Base-by-base conservation (phyloP, 179 eudicot species). In the Amaranthus tricolor region DNA sequence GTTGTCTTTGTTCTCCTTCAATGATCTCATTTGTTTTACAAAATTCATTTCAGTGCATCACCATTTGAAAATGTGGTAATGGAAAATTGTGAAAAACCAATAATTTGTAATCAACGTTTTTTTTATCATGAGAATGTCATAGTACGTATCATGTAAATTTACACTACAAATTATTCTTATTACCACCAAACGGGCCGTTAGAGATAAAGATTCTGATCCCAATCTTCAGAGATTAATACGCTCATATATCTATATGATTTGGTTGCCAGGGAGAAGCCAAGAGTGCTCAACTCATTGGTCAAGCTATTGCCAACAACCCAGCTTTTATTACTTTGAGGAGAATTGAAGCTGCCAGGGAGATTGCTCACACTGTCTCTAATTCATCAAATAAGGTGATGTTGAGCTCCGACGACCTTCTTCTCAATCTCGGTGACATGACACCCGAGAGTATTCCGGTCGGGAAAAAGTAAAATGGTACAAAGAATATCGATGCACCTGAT, bases 251-350 rank as follows among this genome's bases (percentile, higher is more conserved):
- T 31, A 44, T 53, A 6, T n/a, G 24, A 4, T 76, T 5, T 68
- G 75, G 43, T 66, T 76, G 31, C 5, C 63, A 81, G 84, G 87
- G 87, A 81, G 87, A 84, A 51, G 87, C 87, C 56, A 81, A 70
- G 81, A 84, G 87, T 79, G 87, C 87, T 40, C 81, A 81, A 77
- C 81, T 84, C 4, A 84, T 84, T 17, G 87, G 87, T 61, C 83
- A 81, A 84, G 87, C 87, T 19, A 76, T 84, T 21, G 76, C 87
- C 69, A 79, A 84, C 70, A 84, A 81, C 74, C 82, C 87, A 1
- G 87, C 87, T 14, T 84, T 84, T 55, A 77, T 84, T 14, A 81
- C 87, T 51, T 53, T 84, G 21, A 79, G 87, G 70, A 79, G 74
- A 54, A 84, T 84, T 9, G 87, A 84, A 63, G 87, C 87, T 10